Percentiles rank a stretch among this genome's conserved stretches.
Conservation (phyloP, 2,329 filamentous ascomycete species). For the Paecilomyces niveus region DNA sequence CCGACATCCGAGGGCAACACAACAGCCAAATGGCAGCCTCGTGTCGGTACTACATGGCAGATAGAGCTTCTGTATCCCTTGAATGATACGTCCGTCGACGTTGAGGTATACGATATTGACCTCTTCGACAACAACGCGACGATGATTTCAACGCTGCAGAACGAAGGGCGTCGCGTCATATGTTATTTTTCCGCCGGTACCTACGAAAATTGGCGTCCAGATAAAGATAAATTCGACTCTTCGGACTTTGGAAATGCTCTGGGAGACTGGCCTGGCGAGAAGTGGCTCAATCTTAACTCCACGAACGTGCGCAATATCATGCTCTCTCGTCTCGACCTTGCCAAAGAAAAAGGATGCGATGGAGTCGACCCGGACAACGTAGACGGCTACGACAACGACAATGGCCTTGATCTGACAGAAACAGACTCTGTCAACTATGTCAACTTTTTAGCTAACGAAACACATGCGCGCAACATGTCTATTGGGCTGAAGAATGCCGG, state of each 20-base stretch:
- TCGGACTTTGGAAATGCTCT: constrained; percentile 53
- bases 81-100: constrained; percentile 42
- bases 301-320: constrained; percentile 58
- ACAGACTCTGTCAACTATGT: constrained; percentile 54
- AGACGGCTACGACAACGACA: constrained; percentile 59
- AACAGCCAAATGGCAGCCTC: constrained; percentile 45
- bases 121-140: constrained; percentile 47
- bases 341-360: constrained; percentile 56
- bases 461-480: constrained; percentile 49
- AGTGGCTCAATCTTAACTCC: constrained; percentile 57
- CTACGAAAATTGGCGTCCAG: constrained; percentile 57
- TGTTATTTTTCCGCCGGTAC: constrained; percentile 71
- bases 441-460: constrained; percentile 51
- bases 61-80: constrained; percentile 46
- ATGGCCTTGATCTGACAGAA: constrained; percentile 53
- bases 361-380: constrained; percentile 67
- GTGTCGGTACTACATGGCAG: constrained; percentile 51
- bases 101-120: constrained; percentile 56
- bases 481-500: constrained; percentile 64
- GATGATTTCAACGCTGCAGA: constrained; percentile 44
- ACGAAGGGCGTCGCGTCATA: constrained; percentile 53
- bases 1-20: constrained; percentile 11
- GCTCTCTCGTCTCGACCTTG: constrained; percentile 52
- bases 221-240: constrained; percentile 48
- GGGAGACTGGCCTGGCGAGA: constrained; percentile 60